A percentile compares a stretch with the other conserved stretches of the same genome.
phyloP scores from a whole-genome alignment of 2,329 filamentous ascomycete genomes.

The Immersiporthe knoxdaviesiana region DNA sequence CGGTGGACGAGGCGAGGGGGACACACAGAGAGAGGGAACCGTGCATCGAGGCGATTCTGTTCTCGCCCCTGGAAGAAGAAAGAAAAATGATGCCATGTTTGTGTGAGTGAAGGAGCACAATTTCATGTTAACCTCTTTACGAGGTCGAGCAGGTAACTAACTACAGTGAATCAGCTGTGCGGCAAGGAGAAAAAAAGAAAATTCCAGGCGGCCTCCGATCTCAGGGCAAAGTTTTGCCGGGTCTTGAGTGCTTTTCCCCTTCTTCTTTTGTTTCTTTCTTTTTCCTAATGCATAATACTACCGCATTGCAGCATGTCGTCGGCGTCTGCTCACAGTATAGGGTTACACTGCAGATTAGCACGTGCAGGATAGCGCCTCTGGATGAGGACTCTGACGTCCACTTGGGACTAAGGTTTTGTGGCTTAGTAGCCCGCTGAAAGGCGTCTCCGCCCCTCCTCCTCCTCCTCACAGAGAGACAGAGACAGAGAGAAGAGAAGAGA shows the following conservation, averaged over 20 bases:
- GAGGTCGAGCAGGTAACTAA: too few species aligned
- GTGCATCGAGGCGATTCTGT: not conserved
- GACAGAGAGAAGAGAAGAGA: too few species aligned
- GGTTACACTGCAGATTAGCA: slow-evolving; percentile 16
- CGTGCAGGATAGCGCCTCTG: slow-evolving; percentile 5
- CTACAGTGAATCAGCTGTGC: too few species aligned
- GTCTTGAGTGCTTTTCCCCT: not conserved
- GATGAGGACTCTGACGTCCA: not conserved
- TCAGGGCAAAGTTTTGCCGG: not conserved
- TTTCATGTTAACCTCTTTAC: not conserved
- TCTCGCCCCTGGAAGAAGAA: not conserved
- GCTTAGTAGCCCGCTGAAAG: not conserved
- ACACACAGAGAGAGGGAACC: not conserved
- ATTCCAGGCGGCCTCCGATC: not conserved
- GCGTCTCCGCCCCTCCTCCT: too few species aligned
- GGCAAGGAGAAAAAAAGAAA: not conserved
- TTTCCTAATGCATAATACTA: too few species aligned
- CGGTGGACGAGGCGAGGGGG: not conserved
- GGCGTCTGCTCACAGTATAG: not conserved
- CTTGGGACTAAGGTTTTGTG: not conserved
- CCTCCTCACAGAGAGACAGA: too few species aligned
- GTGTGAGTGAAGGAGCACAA: not conserved
- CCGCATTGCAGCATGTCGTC: slow-evolving; percentile 8
- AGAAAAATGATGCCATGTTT: not conserved
- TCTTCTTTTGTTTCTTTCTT: not conserved